Evolutionary conservation across 495 filamentous ascomycete species (phyloP), one percentile per base, ranked within the genome.

Genomic region (Podospora tetraspora): DNA sequence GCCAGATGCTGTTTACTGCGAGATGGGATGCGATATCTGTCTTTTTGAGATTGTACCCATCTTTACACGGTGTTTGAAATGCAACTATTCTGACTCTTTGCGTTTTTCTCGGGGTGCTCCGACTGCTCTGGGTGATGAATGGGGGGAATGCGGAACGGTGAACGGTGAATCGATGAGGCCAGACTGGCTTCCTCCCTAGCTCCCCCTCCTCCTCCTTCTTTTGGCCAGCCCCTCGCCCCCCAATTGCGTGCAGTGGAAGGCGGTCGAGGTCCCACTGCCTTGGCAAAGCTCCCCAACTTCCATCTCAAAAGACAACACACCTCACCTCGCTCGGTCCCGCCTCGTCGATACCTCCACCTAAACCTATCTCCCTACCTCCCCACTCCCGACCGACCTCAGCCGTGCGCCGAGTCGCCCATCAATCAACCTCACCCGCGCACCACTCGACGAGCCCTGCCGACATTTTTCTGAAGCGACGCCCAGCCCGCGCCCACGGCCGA

Each of bases 171-270:
- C 65, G 67, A 68, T 74, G 63, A 72, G 74, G 74, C 74, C 74
- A 76, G 74, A 69, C 68, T 74, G 74, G 70, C 70, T 70, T 73
- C 68, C 62, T 37, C 29, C 65, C 62, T 57, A 64, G 62, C 62
- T 64, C 21, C 63, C 63, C 25, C 19, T 19, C 34, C 23, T 24
- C n/a, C 3, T 37, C n/a, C 24, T 58, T 8, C 43, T 52, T 52
- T 52, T 19, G 43, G 65, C 30, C 64, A 64, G 63, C 68, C 68
- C 71, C 72, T 70, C 70, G 63, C 66, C 66, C 34, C 34, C 70
- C 70, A 68, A 66, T 64, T 57, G 22, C 68, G 70, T 12, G 43
- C 43, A 52, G 16, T n/a, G 21, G 25, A 59, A 70, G 66, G 68
- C 24, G 60, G 34, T 61, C n/a, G 59, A 62, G 64, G 56, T 37